phyloP scores from a whole-genome alignment of 2,329 filamentous ascomycete genomes.

The Xylaria hypoxylon region DNA sequence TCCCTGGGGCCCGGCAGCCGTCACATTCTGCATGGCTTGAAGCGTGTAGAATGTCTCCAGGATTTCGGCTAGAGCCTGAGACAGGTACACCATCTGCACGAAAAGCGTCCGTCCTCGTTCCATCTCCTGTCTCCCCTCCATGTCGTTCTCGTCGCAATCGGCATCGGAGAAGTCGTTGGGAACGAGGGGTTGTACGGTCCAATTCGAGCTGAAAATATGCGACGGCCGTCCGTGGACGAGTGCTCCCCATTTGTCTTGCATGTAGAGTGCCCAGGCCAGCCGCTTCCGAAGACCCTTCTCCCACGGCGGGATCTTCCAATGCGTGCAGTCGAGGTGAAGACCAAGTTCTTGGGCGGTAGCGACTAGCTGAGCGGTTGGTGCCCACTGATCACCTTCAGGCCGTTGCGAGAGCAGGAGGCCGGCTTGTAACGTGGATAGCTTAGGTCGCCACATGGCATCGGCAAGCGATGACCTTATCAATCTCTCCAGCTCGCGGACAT shows the following conservation, averaged over 20 bases:
- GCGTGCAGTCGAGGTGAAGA: constrained; percentile 85
- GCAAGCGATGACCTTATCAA: constrained; percentile 78
- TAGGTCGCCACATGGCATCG: constrained; percentile 83
- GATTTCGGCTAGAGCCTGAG: constrained; percentile 81
- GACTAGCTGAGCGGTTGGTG: constrained; percentile 86
- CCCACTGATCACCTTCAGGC: constrained; percentile 83
- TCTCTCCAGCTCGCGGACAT: constrained; percentile 78
- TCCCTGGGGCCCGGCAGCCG: constrained; percentile 74
- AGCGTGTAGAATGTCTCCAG: constrained; percentile 86
- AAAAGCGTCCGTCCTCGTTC: constrained; percentile 78
- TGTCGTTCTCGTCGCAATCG: constrained; percentile 71
- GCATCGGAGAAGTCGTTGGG: constrained; percentile 72
- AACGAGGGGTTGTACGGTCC: constrained; percentile 71
- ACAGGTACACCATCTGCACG: constrained; percentile 79
- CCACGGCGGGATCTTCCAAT: constrained; percentile 90
- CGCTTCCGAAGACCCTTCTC: constrained; percentile 86
- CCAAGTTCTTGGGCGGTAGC: constrained; percentile 89
- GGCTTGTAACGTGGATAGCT: constrained; percentile 83
- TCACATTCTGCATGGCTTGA: constrained; percentile 76
- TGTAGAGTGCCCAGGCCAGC: constrained; percentile 90
- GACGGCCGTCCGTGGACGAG: constrained; percentile 80
- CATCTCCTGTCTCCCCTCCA: constrained; percentile 72
- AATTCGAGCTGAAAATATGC: constrained; percentile 68
- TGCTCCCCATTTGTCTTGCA: constrained; percentile 91
- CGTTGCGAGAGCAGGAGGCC: constrained; percentile 80